Base-by-base conservation (phyloP, 495 filamentous ascomycete genomes). In the Pyrenopolyporus hunteri region DNA sequence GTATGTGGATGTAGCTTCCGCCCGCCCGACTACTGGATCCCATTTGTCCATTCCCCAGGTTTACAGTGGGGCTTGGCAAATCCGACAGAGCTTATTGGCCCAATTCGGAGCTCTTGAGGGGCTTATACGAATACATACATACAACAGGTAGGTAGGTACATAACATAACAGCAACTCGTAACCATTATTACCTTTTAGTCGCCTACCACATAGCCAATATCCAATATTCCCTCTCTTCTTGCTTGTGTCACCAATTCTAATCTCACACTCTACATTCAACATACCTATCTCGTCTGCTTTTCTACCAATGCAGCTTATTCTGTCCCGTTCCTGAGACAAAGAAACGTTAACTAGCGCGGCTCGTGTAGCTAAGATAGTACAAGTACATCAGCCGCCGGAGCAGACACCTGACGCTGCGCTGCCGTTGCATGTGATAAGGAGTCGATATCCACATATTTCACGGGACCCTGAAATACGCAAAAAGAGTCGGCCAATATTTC, bases 21-120 rank as follows among this genome's bases (percentile, higher is more conserved):
- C 50, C 56, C 37, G 62, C 55, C 62, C 62, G 62, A 65, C 14
- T 49, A 6, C 17, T 57, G 36, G 44, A 44, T 65, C 56, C 62
- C 56, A 65, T 65, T 65, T 46, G 62, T 65, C 62, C 56, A 59
- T 50, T 50, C 49, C 56, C 62, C 56, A 65, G 56, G 28, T 65
- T 65, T 56, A 55, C 1, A 37, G 62, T 37, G 62, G 56, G 26
- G 20, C 32, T 13, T n/a, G n/a, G 14, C 14, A 7, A 56, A 35
- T 10, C 19, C 16, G 10, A 17, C 33, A n/a, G 40, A n/a, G 10
- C 17, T 25, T 26, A 65, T 65, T 65, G 62, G 62, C 33, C 10
- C n/a, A 14, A 3, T 20, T 16, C 16, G 19, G 19, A 23, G 37
- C 23, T 42, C 37, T 42, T 17, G 17, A 42, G 22, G n/a, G n/a